Conservation (phyloP, 345 rosid genomes). For the Geranium rotundifolium region DNA sequence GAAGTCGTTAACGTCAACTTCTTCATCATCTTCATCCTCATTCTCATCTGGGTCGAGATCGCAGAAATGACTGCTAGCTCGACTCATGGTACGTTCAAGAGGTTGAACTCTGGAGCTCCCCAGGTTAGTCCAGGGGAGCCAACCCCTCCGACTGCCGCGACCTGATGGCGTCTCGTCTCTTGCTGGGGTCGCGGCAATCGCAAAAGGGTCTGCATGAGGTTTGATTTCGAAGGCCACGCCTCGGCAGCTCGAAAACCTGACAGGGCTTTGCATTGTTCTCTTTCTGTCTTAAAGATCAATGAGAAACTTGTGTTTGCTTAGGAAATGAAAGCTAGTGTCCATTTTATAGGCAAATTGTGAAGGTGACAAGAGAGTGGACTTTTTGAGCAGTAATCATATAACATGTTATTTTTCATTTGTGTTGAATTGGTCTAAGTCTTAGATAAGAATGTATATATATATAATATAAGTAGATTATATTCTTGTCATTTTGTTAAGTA, state of each 20-base stretch:
- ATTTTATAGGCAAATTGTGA: too few relatives aligned
- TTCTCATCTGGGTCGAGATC: conserved; percentile 36
- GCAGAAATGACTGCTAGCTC: conserved; percentile 62
- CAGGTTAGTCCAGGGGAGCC: conserved; percentile 26
- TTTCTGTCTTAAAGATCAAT: background rate
- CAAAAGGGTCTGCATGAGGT: conserved; percentile 40
- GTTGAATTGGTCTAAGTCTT: too few relatives aligned
- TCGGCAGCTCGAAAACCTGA: conserved; percentile 56
- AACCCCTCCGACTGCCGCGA: conserved; percentile 8
- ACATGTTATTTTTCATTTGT: too few relatives aligned
- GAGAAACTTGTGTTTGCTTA: too few relatives aligned
- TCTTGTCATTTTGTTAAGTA: too few relatives aligned
- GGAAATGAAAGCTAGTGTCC: too few relatives aligned
- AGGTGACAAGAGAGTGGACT: too few relatives aligned
- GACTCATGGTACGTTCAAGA: conserved; percentile 35
- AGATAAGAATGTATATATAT: too few relatives aligned
- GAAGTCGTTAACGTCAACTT: conserved; percentile 9
- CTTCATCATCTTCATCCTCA: conserved; percentile 15
- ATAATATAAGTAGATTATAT: too few relatives aligned
- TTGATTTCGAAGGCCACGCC: conserved; percentile 56
- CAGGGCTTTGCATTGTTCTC: conserved; percentile 23
- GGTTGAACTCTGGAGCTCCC: conserved; percentile 30
- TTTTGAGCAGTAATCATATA: too few relatives aligned
- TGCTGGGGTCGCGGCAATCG: conserved; percentile 9
- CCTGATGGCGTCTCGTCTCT: background rate